Evolutionary conservation across 208 protist genomes (phyloP), one percentile per base, ranked within the genome.

Genomic region (Trypanosoma grayi): DNA sequence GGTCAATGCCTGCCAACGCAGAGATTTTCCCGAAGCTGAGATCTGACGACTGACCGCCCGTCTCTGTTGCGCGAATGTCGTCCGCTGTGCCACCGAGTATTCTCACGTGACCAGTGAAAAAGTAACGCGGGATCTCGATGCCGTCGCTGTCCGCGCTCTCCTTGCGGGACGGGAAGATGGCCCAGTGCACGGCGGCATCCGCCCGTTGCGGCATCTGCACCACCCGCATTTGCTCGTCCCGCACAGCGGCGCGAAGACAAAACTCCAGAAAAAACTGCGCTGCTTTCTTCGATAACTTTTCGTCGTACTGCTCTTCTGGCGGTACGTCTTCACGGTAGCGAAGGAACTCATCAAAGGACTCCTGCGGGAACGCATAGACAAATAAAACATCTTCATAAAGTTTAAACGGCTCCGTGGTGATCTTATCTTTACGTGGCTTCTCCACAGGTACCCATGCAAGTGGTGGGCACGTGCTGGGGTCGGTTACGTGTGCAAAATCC

Each of bases 341-440:
- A 16, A 65, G 43, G 56, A 79, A 84, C 41, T 53, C 25, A 1
- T 67, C 44, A 56, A 87, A 43, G 1, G 64, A 63, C 10, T 56
- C 57, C 22, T 57, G 30, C 0, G 60, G 54, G 48, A 84, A 76
- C 1, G 59, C 65, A 13, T 53, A 56, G 11, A 75, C 31, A 50
- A 80, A 79, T 18, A 70, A 53, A 13, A 77, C 77, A 16, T 74
- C 64, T 24, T 79, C 66, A 43, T 74, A 78, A 2, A 70, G 46
- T 5, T 18, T 11, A 1, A 60, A 14, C 5, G 43, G 51, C 25
- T 34, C 40, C 30, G 47, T 50, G 9, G 11, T 2, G 27, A 16
- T 18, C 2, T 70, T n/a, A 10, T n/a, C 6, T 36, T 34, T 43
- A 28, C 40, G 34, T 16, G 34, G 30, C 39, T 40, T 20, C 1